phyloP scores from a whole-genome alignment of 768 basidiomycete species.

The Astraeus odoratus region DNA sequence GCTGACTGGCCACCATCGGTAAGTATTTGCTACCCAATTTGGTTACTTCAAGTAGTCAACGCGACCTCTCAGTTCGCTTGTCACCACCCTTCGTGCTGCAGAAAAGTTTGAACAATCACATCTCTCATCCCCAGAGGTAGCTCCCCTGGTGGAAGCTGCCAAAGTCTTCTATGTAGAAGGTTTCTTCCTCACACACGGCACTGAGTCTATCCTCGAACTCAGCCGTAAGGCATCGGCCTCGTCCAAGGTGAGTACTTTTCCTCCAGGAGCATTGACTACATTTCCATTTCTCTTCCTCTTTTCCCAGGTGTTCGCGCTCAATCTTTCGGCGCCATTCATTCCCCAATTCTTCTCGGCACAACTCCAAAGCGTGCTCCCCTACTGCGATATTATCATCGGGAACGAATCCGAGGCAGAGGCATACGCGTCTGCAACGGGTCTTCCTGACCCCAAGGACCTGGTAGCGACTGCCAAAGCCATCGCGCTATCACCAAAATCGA shows the following conservation, averaged over 20 bases:
- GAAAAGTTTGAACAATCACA: conserved; percentile 85
- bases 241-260: conserved; percentile 51
- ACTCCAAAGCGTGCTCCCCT: conserved; percentile 73
- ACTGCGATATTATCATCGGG: conserved; percentile 88
- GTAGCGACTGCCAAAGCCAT: conserved; percentile 64
- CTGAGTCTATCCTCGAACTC: conserved; percentile 61
- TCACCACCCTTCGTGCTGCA: conserved; percentile 84
- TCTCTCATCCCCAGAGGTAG: conserved; percentile 67
- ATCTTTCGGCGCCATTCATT: conserved; percentile 97
- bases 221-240: conserved; percentile 69
- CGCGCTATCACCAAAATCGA: conserved; percentile 70
- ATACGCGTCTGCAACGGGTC: conserved; percentile 71
- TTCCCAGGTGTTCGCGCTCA: conserved; percentile 74
- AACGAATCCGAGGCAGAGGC: conserved; percentile 93
- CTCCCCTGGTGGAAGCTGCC: conserved; percentile 70
- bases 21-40: conserved; percentile 13
- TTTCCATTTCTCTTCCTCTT: neutral
- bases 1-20: conserved; percentile 91
- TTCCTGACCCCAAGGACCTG: conserved; percentile 60
- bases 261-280: neutral
- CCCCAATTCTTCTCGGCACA: conserved; percentile 85
- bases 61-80: conserved; percentile 60
- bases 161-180: conserved; percentile 93
- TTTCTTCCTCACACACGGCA: conserved; percentile 94
- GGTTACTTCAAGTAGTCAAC: neutral